Evolutionary conservation across 2,329 filamentous ascomycete species (phyloP), one percentile per base, ranked within the genome.

Genomic region (Macrophomina phaseolina): DNA sequence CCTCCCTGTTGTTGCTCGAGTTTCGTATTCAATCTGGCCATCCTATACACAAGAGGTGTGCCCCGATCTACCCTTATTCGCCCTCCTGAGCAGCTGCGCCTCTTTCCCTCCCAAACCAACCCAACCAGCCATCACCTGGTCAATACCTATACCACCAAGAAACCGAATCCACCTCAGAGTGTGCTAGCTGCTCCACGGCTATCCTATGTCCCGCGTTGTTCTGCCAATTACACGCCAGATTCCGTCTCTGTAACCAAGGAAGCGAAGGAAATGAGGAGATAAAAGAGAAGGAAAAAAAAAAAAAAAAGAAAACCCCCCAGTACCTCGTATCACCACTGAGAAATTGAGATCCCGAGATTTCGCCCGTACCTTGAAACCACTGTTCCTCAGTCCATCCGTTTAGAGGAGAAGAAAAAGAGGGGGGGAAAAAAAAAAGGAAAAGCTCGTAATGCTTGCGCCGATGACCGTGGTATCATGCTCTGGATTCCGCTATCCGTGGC

Each of bases 391-490:
- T 40, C 42, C n/a, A 30, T 38, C 58, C 14, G 32, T 34, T 9
- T 11, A 51, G 4, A 40, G 36, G 5, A 9, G 9, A 36, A 53
- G 32, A 34, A 36, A 53, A 51, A 28, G n/a, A 42, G 18, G 23
- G 3, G 23, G 3, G 4, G 36, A 34, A 23, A 53, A 53, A 53
- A 34, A 61, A 34, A 48, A 34, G 14, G 32, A 61, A 62, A 49
- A 38, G 40, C 52, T 65, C 45, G 52, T 58, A 49, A 56, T 56
- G 53, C 52, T 65, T 65, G 52, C 63, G 63, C 63, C 63, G 16
- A 49, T 65, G 63, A 58, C 63, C 63, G 63, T 65, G 63, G 52
- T 58, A 65, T 65, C 63, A 65, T 65, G 63, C 63, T 65, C 52
- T 65, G 51, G 51, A 49, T 58, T 38, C 52, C 45, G 58, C 63